phyloP scores from a whole-genome alignment of 805 yeast species.

The Scheffersomyces spartinae region DNA sequence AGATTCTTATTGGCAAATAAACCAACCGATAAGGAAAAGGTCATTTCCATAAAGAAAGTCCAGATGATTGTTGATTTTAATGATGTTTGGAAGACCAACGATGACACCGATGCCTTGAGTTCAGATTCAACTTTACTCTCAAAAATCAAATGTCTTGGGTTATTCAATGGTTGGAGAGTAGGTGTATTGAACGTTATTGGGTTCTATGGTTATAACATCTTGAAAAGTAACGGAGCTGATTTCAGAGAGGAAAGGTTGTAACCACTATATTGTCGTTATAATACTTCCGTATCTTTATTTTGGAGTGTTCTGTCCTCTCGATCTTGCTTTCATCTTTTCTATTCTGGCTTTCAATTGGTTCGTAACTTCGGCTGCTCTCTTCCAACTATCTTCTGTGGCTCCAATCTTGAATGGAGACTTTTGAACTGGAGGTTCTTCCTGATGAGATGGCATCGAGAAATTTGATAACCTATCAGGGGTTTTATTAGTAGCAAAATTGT shows the following conservation, averaged over 20 bases:
- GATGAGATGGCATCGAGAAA: no score
- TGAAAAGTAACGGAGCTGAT: conserved; percentile 37
- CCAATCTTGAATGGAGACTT: conserved; percentile 18
- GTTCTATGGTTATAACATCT: conserved; percentile 64
- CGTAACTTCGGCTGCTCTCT: conserved; percentile 82
- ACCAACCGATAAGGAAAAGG: conserved; percentile 21
- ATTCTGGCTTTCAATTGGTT: conserved; percentile 76
- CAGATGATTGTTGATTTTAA: conserved; percentile 46
- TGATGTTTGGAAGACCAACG: conserved; percentile 35
- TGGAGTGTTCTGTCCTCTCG: no score
- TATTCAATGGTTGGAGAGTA: conserved; percentile 87
- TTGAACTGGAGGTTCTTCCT: conserved; percentile 1
- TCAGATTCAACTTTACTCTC: no score
- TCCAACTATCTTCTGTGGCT: conserved; percentile 64
- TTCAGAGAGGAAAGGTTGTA: conserved; percentile 20
- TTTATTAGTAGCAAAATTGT: no score
- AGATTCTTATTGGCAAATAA: conserved; percentile 37
- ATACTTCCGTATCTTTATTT: no score
- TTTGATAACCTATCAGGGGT: no score
- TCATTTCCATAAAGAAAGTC: conserved; percentile 32
- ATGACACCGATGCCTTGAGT: no score
- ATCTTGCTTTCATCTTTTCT: conserved; percentile 74
- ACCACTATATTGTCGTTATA: no score
- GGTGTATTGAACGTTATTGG: conserved; percentile 72
- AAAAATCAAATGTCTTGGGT: conserved; percentile 16